A percentile compares a stretch with the other conserved stretches of the same genome.
phyloP scores from a whole-genome alignment of 352 stramenopile genomes.

The Blastocystis sp. region DNA sequence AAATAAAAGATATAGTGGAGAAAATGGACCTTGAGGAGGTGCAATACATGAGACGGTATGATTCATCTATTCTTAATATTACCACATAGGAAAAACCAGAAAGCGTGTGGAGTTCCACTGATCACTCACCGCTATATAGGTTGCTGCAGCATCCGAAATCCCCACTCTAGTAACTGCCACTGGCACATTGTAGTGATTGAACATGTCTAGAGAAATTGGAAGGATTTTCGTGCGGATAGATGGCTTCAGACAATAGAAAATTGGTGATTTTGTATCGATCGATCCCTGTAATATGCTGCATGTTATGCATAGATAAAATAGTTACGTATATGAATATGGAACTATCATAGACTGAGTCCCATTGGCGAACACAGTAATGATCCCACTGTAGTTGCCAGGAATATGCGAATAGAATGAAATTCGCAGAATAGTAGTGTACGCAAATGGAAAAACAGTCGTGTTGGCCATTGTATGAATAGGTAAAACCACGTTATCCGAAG shows the following conservation, averaged over 20 bases:
- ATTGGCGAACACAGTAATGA: background rate
- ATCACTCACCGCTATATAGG: background rate
- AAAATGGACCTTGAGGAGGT: background rate
- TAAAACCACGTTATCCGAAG: background rate
- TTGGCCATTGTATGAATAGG: background rate
- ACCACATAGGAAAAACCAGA: background rate
- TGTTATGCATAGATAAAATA: background rate
- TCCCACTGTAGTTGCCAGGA: background rate
- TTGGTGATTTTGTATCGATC: background rate
- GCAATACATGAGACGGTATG: background rate
- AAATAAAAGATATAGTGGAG: conserved; percentile 36
- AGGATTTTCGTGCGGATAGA: background rate
- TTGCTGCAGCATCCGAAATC: background rate
- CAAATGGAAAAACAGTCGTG: background rate
- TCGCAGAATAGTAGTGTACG: background rate
- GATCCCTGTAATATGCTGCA: background rate
- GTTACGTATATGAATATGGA: background rate
- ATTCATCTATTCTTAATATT: background rate
- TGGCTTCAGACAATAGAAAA: background rate
- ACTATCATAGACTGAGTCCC: background rate
- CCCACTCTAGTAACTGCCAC: conserved; percentile 3
- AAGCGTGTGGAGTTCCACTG: background rate
- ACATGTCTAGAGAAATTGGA: background rate
- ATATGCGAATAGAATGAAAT: background rate
- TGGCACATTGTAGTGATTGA: conserved; percentile 14